These are phyloP conservation scores for Bryoerythrophyllum caledonicum DNA, from an alignment of 225 moss, liverwort and hornwort species.

Conservation along the genomic window DNA sequence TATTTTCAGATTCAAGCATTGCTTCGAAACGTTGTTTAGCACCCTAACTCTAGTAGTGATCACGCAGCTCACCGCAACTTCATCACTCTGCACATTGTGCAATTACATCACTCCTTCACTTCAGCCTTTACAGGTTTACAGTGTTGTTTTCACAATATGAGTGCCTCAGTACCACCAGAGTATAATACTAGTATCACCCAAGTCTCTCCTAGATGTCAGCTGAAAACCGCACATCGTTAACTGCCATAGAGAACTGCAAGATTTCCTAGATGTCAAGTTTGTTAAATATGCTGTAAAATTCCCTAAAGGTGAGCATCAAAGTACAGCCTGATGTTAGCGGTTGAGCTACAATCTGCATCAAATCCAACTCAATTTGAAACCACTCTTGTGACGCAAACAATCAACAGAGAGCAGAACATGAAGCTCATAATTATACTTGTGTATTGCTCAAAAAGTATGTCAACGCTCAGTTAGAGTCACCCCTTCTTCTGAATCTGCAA, in stretches of 20 bases:
- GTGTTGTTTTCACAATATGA: no score
- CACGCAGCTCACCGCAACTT: conserved; percentile 68
- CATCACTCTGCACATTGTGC: conserved; percentile 54
- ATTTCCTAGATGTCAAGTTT: no score
- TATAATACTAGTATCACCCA: no score
- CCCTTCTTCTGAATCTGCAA: conserved; percentile 9
- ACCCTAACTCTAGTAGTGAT: background rate
- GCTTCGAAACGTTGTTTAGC: no score
- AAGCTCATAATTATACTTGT: no score
- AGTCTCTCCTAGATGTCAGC: no score
- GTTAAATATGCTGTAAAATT: no score
- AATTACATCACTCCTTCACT: background rate
- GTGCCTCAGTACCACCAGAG: no score
- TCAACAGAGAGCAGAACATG: background rate
- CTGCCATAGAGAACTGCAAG: no score
- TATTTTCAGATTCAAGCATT: no score
- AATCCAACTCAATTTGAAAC: background rate
- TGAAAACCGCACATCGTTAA: no score
- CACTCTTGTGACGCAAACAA: background rate
- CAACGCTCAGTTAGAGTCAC: background rate
- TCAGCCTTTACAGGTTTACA: background rate
- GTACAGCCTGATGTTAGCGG: background rate
- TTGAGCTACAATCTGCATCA: background rate
- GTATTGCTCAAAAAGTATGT: background rate
- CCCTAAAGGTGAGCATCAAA: background rate